Percentiles rank a stretch among this genome's conserved stretches.
Conservation (phyloP, 129 eudicot genomes). For the Lactuca saligna region DNA sequence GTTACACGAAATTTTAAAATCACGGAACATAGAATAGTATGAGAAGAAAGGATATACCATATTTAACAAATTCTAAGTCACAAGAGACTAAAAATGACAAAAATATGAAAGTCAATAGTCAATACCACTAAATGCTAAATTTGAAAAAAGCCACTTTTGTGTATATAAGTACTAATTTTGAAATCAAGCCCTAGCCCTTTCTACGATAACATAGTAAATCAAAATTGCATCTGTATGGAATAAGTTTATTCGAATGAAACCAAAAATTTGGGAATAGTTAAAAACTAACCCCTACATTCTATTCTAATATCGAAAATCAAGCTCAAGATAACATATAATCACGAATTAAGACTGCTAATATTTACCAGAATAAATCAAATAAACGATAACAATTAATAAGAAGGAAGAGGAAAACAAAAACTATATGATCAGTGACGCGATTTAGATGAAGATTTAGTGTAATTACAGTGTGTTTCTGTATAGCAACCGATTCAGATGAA, state of each 20-base stretch:
- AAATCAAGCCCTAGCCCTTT: conserved; percentile 27
- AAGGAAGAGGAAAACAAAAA: not conserved
- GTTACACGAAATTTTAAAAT: too few species aligned
- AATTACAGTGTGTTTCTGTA: conserved; percentile 58
- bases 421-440: conserved; percentile 9
- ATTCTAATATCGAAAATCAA: not conserved
- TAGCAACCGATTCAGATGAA: conserved; percentile 28
- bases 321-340: conserved; percentile 15
- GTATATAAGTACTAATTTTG: not conserved
- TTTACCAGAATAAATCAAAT: not conserved
- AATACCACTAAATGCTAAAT: too few species aligned
- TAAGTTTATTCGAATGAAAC: not conserved
- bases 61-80: too few species aligned
- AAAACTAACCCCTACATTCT: conserved; percentile 32
- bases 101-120: too few species aligned
- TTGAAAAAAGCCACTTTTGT: not conserved
- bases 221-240: conserved; percentile 3
- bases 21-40: too few species aligned
- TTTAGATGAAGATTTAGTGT: not conserved
- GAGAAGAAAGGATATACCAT: too few species aligned
- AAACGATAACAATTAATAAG: not conserved
- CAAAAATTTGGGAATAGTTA: conserved; percentile 6
- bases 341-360: not conserved
- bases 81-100: too few species aligned
- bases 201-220: not conserved